Conservation (phyloP, 495 filamentous ascomycete genomes). For the Aspergillus heteromorphus region DNA sequence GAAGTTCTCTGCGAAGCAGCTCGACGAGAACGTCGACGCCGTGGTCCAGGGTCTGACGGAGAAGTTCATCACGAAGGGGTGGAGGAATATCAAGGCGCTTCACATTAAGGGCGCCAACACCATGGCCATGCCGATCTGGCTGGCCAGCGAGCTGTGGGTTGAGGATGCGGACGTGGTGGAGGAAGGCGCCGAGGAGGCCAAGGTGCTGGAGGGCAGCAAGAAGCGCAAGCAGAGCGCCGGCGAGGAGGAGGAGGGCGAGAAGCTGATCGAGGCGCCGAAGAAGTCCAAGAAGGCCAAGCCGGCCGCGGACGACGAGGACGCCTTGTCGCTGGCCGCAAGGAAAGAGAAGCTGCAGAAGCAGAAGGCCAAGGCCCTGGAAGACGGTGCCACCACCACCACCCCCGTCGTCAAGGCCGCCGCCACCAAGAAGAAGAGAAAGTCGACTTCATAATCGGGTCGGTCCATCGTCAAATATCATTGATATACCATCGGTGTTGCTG, state of each 20-base stretch:
- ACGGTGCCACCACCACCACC: slow-evolving; percentile 25
- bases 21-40: slow-evolving; percentile 72
- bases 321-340: slow-evolving; percentile 47
- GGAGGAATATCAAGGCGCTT: slow-evolving; percentile 74
- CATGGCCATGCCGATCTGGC: slow-evolving; percentile 82
- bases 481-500: slow-evolving; percentile 15
- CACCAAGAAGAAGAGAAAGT: slow-evolving; percentile 42
- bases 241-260: slow-evolving; percentile 51
- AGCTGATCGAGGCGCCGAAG: slow-evolving; percentile 54
- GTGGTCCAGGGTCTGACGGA: slow-evolving; percentile 64
- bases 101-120: slow-evolving; percentile 88
- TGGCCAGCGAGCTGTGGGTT: slow-evolving; percentile 84
- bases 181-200: slow-evolving; percentile 41
- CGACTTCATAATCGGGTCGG: slow-evolving; percentile 30
- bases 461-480: neutral
- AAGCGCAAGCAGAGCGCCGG: slow-evolving; percentile 57
- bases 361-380: slow-evolving; percentile 44
- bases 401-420: slow-evolving; percentile 13
- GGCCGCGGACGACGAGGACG: slow-evolving; percentile 43
- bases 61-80: slow-evolving; percentile 75
- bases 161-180: slow-evolving; percentile 74
- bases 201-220: slow-evolving; percentile 52
- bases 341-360: slow-evolving; percentile 55
- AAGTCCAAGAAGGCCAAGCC: slow-evolving; percentile 46
- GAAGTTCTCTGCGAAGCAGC: slow-evolving; percentile 63